Conservation (phyloP, 768 basidiomycete species). For the Tephrocybe sp. region DNA sequence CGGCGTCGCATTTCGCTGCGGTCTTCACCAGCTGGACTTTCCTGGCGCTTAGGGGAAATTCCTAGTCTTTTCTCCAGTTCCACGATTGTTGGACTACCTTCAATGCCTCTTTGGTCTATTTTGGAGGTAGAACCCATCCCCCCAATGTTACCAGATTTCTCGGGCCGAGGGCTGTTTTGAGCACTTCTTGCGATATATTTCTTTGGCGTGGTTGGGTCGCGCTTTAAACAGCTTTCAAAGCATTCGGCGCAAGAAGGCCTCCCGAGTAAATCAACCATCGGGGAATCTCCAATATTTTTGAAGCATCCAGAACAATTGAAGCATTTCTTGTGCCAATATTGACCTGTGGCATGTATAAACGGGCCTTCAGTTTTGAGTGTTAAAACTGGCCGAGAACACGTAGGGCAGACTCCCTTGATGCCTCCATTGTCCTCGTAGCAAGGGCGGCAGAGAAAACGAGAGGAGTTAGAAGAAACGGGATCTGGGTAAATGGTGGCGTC, state of each 20-base stretch:
- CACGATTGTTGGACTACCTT: conserved; percentile 60
- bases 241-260: conserved; percentile 77
- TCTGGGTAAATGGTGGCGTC: conserved; percentile 88
- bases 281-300: conserved; percentile 68
- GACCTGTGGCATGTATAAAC: conserved; percentile 67
- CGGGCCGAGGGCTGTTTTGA: conserved; percentile 27
- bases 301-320: conserved; percentile 73
- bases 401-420: conserved; percentile 69
- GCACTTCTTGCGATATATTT: conserved; percentile 27
- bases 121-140: conserved; percentile 38
- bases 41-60: conserved; percentile 49
- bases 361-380: conserved; percentile 75
- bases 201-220: conserved; percentile 47
- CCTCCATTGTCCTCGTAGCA: conserved; percentile 76
- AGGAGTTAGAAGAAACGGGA: conserved; percentile 38
- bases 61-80: conserved; percentile 63
- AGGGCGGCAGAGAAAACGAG: conserved; percentile 69
- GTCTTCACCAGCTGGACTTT: conserved; percentile 54
- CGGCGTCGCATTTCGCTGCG: conserved; percentile 43
- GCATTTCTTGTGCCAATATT: conserved; percentile 80
- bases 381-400: conserved; percentile 69
- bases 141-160: conserved; percentile 39
- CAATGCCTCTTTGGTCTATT: conserved; percentile 34
- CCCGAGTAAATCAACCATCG: conserved; percentile 83
- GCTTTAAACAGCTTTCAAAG: conserved; percentile 72